Evolutionary conservation across 2,329 filamentous ascomycete genomes (phyloP).

Genomic region (Xylaria polymorpha): DNA sequence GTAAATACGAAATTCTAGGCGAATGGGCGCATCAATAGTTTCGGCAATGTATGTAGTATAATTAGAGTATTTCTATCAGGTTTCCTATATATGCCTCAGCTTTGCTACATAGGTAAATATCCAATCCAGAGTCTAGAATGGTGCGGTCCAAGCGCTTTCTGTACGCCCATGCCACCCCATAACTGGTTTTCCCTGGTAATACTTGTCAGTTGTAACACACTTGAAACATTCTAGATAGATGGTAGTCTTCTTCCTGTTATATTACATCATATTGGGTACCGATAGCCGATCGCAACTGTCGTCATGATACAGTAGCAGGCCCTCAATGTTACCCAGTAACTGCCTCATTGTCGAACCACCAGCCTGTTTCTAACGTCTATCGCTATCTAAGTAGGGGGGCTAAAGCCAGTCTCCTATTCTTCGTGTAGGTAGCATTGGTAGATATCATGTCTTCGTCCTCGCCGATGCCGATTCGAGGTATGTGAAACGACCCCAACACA

Average conservation of each 20-base stretch:
- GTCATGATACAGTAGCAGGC: not conserved
- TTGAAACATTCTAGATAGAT: conserved; percentile 1
- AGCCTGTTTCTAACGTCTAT: not conserved
- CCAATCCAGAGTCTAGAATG: conserved; percentile 5
- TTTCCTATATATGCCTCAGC: conserved; percentile 1
- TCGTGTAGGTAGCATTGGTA: not conserved
- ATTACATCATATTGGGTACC: conserved; percentile 17
- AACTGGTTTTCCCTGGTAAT: not conserved
- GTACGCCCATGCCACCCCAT: not conserved
- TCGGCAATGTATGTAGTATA: not conserved
- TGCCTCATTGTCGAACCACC: not conserved
- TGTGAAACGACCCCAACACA: conserved; percentile 6
- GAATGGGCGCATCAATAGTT: not conserved
- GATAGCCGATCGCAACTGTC: not conserved
- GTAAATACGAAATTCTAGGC: not conserved
- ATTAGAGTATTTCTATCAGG: not conserved
- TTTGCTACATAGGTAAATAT: conserved; percentile 4
- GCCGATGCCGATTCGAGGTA: not conserved
- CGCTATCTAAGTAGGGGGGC: no score
- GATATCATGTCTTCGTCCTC: not conserved
- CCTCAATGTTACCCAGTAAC: not conserved
- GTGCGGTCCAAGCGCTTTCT: conserved; percentile 21
- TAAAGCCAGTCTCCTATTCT: not conserved
- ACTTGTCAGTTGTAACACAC: conserved; percentile 9
- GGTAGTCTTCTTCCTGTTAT: not conserved